Conservation (phyloP, 768 basidiomycete genomes). For the Rossbeevera mucosa region DNA sequence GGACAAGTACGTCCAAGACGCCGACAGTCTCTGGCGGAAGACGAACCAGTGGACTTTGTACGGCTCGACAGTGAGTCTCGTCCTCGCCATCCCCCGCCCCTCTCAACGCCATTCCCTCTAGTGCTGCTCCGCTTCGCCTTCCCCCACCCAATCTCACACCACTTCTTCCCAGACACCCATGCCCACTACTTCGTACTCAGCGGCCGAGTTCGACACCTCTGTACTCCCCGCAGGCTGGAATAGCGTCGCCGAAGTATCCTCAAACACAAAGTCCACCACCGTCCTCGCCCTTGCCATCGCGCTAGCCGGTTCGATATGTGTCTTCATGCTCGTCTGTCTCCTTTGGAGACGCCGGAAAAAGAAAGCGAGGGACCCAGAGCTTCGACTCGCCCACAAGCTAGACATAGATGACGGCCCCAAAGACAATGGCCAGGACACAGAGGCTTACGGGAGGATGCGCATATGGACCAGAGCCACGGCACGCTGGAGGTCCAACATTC, state of each 20-base stretch:
- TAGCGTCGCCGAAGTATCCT: conserved; percentile 7
- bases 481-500: conserved; percentile 64
- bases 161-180: conserved; percentile 10
- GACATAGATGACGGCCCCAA: conserved; percentile 23
- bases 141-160: background rate
- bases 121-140: conserved; percentile 14
- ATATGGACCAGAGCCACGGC: conserved; percentile 63
- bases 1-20: conserved; percentile 47
- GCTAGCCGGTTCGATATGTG: conserved; percentile 56
- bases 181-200: conserved; percentile 12
- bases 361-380: conserved; percentile 49
- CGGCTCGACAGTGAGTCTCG: conserved; percentile 60
- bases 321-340: conserved; percentile 58
- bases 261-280: conserved; percentile 38
- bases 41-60: conserved; percentile 55
- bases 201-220: conserved; percentile 20
- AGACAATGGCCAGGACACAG: conserved; percentile 39
- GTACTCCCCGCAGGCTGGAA: conserved; percentile 57
- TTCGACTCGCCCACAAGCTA: conserved; percentile 32
- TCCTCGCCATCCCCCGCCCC: background rate
- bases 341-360: conserved; percentile 49
- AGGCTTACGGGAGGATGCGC: conserved; percentile 48
- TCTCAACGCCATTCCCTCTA: conserved; percentile 4
- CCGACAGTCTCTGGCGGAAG: conserved; percentile 57
- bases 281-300: conserved; percentile 57